Evolutionary conservation across 2,329 filamentous ascomycete genomes (phyloP).

Genomic region (Colletotrichum costaricense): DNA sequence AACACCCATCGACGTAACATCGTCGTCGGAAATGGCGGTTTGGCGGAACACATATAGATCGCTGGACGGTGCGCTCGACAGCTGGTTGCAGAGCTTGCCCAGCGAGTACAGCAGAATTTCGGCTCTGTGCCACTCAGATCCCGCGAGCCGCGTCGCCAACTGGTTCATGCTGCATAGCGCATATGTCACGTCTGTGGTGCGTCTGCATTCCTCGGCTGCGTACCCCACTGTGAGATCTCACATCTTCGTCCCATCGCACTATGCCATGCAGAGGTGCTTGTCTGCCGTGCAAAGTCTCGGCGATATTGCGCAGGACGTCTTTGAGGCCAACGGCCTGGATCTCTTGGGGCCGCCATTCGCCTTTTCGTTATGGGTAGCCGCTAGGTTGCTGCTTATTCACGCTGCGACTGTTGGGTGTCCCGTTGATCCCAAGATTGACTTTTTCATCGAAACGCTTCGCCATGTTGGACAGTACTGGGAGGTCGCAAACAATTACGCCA

Average conservation of each 20-base stretch:
- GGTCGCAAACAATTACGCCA: conserved; percentile 55
- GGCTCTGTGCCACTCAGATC: conserved; percentile 56
- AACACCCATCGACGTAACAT: conserved; percentile 51
- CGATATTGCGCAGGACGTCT: conserved; percentile 56
- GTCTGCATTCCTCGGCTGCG: conserved; percentile 56
- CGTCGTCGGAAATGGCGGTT: conserved; percentile 49
- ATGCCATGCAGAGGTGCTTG: conserved; percentile 57
- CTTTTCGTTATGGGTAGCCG: conserved; percentile 57
- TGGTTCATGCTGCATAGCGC: conserved; percentile 60
- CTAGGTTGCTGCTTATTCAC: conserved; percentile 53
- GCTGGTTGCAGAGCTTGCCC: conserved; percentile 55
- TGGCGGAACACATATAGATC: conserved; percentile 55
- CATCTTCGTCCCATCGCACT: conserved; percentile 56
- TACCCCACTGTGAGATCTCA: conserved; percentile 53
- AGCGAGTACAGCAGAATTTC: conserved; percentile 59
- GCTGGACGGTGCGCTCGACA: conserved; percentile 52
- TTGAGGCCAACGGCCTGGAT: conserved; percentile 55
- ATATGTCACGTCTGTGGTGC: conserved; percentile 56
- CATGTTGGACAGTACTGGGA: conserved; percentile 57
- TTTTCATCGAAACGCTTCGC: conserved; percentile 54
- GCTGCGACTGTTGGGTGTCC: conserved; percentile 50
- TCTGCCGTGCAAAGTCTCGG: conserved; percentile 56
- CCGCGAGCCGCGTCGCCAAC: conserved; percentile 57
- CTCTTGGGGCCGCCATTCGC: conserved; percentile 56
- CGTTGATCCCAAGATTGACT: conserved; percentile 53